Percentiles rank a stretch among this genome's conserved stretches.
These are phyloP conservation scores for Ananas comosus DNA, from an alignment of 176 grass and related monocot genomes.

Conservation along the genomic window DNA sequence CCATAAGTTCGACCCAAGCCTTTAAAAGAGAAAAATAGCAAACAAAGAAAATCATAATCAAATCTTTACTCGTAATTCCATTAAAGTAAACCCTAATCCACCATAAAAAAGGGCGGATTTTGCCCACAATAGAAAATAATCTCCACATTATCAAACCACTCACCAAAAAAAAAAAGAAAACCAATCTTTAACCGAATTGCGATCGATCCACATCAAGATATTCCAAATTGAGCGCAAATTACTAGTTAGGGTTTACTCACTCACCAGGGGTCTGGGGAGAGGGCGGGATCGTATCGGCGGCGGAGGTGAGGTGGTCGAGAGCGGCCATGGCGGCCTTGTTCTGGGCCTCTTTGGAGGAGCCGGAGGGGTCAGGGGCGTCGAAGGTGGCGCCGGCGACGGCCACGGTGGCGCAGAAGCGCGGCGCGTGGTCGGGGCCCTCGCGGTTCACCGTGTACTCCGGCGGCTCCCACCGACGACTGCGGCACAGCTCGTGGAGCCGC, in stretches of 20 bases:
- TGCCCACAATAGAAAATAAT: background rate
- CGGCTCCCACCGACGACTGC: constrained; percentile 41
- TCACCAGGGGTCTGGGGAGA: constrained; percentile 25
- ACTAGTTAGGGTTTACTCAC: background rate
- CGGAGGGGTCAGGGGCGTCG: constrained; percentile 30
- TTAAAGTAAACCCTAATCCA: background rate
- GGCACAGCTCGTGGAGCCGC: constrained; percentile 59
- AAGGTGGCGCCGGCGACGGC: constrained; percentile 43
- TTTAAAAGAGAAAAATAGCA: background rate
- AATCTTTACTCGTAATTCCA: background rate
- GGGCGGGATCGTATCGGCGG: constrained; percentile 1
- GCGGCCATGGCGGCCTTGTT: constrained; percentile 61
- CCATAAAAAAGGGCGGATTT: background rate
- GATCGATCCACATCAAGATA: background rate
- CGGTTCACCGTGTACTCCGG: constrained; percentile 36
- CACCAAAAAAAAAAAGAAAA: background rate
- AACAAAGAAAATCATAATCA: background rate
- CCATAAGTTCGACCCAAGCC: too few species aligned
- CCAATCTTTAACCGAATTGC: background rate
- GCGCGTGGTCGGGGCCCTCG: constrained; percentile 29
- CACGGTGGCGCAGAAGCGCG: constrained; percentile 46
- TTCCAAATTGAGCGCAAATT: background rate
- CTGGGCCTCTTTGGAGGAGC: constrained; percentile 49
- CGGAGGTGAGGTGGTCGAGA: constrained; percentile 31
- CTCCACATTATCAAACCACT: background rate